Evolutionary conservation across 371 early-diverging fungal species (phyloP).

Genomic region (Phascolomyces articulosus): DNA sequence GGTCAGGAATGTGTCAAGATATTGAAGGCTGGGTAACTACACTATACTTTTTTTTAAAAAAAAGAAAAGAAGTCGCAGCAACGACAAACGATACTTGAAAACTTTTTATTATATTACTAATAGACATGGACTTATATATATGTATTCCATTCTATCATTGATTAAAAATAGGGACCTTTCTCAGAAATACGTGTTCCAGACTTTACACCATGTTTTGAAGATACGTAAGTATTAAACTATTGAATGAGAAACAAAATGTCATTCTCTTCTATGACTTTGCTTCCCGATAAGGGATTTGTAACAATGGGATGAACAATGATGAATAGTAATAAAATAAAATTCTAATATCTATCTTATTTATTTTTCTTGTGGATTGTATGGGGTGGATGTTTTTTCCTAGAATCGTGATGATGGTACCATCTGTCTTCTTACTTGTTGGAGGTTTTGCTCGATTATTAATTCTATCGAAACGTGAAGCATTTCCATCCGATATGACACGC

Average conservation of each 20-base stretch:
- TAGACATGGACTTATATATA: too few species aligned
- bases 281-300: background rate
- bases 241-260: too few species aligned
- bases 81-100: background rate
- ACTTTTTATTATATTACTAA: too few species aligned
- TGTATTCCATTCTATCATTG: too few species aligned
- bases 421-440: constrained; percentile 46
- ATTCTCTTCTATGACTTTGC: too few species aligned
- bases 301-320: too few species aligned
- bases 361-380: too few species aligned
- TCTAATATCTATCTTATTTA: too few species aligned
- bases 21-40: constrained; percentile 54
- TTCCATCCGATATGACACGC: constrained; percentile 41
- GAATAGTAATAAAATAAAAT: too few species aligned
- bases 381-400: constrained; percentile 20
- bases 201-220: constrained; percentile 79
- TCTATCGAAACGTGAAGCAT: constrained; percentile 34
- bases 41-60: constrained; percentile 5
- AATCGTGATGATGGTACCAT: constrained; percentile 47
- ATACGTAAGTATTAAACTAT: constrained; percentile 44
- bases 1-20: constrained; percentile 34
- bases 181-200: constrained; percentile 59
- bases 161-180: constrained; percentile 76
- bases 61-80: background rate
- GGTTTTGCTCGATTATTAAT: constrained; percentile 56